These are phyloP conservation scores for Boletus coccyginus DNA, from an alignment of 768 basidiomycete species.

Conservation along the genomic window DNA sequence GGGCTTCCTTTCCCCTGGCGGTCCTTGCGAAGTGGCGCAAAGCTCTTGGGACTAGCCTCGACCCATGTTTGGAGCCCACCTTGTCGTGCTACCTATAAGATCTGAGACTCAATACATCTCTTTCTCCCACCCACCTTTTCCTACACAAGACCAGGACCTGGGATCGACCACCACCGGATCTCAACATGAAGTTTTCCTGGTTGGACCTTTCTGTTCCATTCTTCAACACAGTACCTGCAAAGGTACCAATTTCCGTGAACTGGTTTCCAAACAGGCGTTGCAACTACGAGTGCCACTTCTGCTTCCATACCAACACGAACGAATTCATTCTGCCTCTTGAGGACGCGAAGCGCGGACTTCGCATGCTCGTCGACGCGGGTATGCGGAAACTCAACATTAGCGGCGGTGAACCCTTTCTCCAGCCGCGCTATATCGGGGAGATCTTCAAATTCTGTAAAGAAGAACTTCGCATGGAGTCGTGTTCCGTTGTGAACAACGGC, in stretches of 20 bases:
- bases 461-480: conserved; percentile 35
- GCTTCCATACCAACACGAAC: conserved; percentile 41
- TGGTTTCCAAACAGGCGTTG: conserved; percentile 27
- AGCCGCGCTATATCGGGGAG: conserved; percentile 38
- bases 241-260: conserved; percentile 24
- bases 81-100: background rate
- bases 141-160: background rate
- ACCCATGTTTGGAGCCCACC: too few relatives aligned
- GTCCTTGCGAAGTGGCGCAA: too few relatives aligned
- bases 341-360: conserved; percentile 34
- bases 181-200: conserved; percentile 15
- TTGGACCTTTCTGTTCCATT: conserved; percentile 18
- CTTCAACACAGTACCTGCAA: conserved; percentile 5
- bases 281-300: conserved; percentile 41
- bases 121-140: background rate
- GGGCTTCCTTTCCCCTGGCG: too few relatives aligned
- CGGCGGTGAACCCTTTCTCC: conserved; percentile 38
- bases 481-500: conserved; percentile 34
- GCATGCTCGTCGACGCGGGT: conserved; percentile 31
- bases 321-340: conserved; percentile 34
- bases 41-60: too few relatives aligned
- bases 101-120: background rate
- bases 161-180: background rate
- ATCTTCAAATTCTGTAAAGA: conserved; percentile 38
- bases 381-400: conserved; percentile 39